Percentiles rank a stretch among this genome's conserved stretches.
Conservation (phyloP, 2,329 filamentous ascomycete species). For the Coniella vitis region DNA sequence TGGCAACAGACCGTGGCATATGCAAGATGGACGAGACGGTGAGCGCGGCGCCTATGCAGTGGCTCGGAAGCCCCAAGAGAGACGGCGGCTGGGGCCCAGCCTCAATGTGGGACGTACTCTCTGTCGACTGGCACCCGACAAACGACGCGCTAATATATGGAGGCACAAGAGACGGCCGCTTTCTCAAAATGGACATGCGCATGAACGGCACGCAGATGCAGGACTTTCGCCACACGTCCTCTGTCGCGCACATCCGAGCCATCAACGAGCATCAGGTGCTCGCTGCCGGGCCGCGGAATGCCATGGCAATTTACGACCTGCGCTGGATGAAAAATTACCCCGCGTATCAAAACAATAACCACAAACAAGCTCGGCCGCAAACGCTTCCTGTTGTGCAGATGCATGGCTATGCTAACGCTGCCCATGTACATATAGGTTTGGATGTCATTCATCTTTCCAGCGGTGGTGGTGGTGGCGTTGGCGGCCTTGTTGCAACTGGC, state of each 20-base stretch:
- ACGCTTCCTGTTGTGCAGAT: conserved; percentile 39
- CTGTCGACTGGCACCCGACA: conserved; percentile 38
- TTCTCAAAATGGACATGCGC: conserved; percentile 42
- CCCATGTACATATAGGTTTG: conserved; percentile 43
- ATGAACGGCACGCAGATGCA: conserved; percentile 12
- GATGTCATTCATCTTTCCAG: conserved; percentile 30
- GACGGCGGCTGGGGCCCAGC: background rate
- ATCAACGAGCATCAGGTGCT: conserved; percentile 44
- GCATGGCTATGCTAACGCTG: conserved; percentile 41
- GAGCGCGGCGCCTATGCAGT: conserved; percentile 23
- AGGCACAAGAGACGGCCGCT: conserved; percentile 41
- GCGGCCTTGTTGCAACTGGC: conserved; percentile 41
- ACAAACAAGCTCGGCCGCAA: too few relatives aligned
- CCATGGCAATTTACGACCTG: conserved; percentile 50
- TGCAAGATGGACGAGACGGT: conserved; percentile 27
- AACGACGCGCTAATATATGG: conserved; percentile 41
- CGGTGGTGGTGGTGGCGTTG: conserved; percentile 31
- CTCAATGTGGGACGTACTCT: conserved; percentile 35
- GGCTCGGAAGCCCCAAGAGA: conserved; percentile 16
- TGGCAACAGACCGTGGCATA: conserved; percentile 44
- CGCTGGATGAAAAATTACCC: conserved; percentile 25
- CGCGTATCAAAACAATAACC: conserved; percentile 23
- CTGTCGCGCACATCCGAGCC: conserved; percentile 44
- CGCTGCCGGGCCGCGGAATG: conserved; percentile 42
- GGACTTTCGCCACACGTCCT: conserved; percentile 27